Evolutionary conservation across 306 rosid genomes (phyloP).

Genomic region (Senna siamea): DNA sequence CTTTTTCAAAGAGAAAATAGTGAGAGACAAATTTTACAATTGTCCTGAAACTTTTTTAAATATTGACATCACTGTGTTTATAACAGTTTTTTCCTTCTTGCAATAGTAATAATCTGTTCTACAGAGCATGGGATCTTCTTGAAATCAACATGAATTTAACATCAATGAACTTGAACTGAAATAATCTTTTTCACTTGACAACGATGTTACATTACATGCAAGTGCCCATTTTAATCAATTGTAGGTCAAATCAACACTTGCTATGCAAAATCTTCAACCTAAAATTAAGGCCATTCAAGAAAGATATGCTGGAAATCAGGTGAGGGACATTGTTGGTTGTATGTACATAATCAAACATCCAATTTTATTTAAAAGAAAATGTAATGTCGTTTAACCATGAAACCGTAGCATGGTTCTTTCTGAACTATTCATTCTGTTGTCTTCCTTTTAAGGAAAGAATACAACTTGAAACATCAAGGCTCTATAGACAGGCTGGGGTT

Average conservation of each 20-base stretch:
- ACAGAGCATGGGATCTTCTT: slow-evolving; percentile 10
- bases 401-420: slow-evolving; percentile 34
- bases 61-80: background rate
- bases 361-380: slow-evolving; percentile 31
- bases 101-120: slow-evolving; percentile 19
- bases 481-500: slow-evolving; percentile 91
- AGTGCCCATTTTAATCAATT: slow-evolving; percentile 28
- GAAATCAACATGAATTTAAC: background rate
- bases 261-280: slow-evolving; percentile 98
- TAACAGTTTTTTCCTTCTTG: slow-evolving; percentile 5
- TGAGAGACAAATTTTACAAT: slow-evolving; percentile 8
- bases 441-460: slow-evolving; percentile 84
- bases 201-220: background rate
- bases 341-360: slow-evolving; percentile 5
- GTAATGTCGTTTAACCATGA: slow-evolving; percentile 13
- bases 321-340: slow-evolving; percentile 47
- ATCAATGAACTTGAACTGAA: slow-evolving; percentile 32
- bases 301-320: slow-evolving; percentile 96
- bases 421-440: slow-evolving; percentile 34
- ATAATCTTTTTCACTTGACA: slow-evolving; percentile 11
- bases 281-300: slow-evolving; percentile 93
- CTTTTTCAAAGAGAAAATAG: slow-evolving; percentile 17
- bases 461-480: slow-evolving; percentile 94
- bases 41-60: slow-evolving; percentile 12
- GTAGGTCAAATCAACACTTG: slow-evolving; percentile 89